Evolutionary conservation across 345 rosid genomes (phyloP).

Genomic region (Eucalyptus melliodora): DNA sequence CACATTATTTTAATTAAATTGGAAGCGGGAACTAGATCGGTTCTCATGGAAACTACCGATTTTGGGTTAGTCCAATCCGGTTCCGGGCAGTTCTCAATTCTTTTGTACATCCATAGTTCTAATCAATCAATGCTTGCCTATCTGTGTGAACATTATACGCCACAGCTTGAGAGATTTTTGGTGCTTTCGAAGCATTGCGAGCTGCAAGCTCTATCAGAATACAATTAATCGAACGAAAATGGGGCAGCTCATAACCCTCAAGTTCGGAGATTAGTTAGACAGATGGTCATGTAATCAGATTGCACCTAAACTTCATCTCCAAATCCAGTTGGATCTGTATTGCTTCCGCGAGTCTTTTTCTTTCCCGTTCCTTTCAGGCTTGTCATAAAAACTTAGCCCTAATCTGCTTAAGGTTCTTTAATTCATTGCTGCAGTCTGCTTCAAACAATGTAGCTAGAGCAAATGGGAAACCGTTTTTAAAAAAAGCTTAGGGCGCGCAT

Average conservation of each 20-base stretch:
- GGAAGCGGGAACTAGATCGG: accelerated
- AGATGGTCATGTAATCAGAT: background rate
- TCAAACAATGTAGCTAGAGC: background rate
- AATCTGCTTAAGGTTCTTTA: background rate
- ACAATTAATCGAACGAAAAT: background rate
- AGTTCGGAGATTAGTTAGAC: background rate
- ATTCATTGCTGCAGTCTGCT: background rate
- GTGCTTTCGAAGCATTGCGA: background rate
- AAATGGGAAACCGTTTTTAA: background rate
- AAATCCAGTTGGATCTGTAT: background rate
- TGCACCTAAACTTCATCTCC: background rate
- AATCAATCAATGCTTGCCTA: background rate
- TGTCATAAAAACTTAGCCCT: background rate
- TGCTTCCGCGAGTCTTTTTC: background rate
- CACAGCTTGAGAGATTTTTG: background rate
- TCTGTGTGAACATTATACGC: background rate
- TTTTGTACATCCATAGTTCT: background rate
- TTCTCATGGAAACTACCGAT: background rate
- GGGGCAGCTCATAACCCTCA: background rate
- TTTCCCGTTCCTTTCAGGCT: background rate
- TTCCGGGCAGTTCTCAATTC: accelerated
- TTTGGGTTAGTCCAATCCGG: background rate
- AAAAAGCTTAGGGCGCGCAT: background rate
- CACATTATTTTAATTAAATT: too few relatives aligned
- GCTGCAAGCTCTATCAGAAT: background rate